These are phyloP conservation scores for Tricladium varicosporioides DNA, from an alignment of 2,329 filamentous ascomycete species.

Conservation along the genomic window DNA sequence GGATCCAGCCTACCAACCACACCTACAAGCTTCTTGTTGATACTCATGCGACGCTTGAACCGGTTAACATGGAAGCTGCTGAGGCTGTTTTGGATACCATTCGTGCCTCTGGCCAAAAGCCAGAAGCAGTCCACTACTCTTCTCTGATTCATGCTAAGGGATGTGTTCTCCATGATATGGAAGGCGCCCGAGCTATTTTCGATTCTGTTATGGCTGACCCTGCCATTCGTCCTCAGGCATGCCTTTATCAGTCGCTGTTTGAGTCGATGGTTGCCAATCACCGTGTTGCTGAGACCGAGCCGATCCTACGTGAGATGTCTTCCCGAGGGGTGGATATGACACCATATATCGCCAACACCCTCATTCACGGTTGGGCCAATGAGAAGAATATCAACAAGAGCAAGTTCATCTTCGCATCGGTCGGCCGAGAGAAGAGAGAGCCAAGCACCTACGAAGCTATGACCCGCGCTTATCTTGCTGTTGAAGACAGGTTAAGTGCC, in stretches of 20 bases:
- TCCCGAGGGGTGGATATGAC: slow-evolving; percentile 77
- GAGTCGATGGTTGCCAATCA: slow-evolving; percentile 97
- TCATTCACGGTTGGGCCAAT: slow-evolving; percentile 94
- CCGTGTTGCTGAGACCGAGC: slow-evolving; percentile 71
- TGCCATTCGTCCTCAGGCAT: slow-evolving; percentile 71
- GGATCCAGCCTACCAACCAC: slow-evolving; percentile 88
- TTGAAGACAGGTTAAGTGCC: slow-evolving; percentile 75
- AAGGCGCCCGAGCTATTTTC: slow-evolving; percentile 77
- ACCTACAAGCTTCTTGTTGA: slow-evolving; percentile 98
- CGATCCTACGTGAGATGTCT: slow-evolving; percentile 74
- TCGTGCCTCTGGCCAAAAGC: slow-evolving; percentile 66
- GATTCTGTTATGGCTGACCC: slow-evolving; percentile 71
- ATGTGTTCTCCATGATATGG: slow-evolving; percentile 89
- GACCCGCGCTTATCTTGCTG: slow-evolving; percentile 87
- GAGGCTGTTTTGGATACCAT: slow-evolving; percentile 81
- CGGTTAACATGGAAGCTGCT: slow-evolving; percentile 82
- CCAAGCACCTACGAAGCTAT: slow-evolving; percentile 99
- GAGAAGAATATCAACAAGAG: slow-evolving; percentile 79
- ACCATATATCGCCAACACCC: slow-evolving; percentile 95
- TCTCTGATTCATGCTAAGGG: slow-evolving; percentile 94
- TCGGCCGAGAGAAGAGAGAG: slow-evolving; percentile 77
- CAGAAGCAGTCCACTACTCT: slow-evolving; percentile 93
- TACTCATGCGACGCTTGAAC: slow-evolving; percentile 90
- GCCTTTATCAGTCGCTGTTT: slow-evolving; percentile 93
- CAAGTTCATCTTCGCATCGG: slow-evolving; percentile 73